Evolutionary conservation across 805 yeast species (phyloP).

Genomic region (Wilhelminamyces savonicus): DNA sequence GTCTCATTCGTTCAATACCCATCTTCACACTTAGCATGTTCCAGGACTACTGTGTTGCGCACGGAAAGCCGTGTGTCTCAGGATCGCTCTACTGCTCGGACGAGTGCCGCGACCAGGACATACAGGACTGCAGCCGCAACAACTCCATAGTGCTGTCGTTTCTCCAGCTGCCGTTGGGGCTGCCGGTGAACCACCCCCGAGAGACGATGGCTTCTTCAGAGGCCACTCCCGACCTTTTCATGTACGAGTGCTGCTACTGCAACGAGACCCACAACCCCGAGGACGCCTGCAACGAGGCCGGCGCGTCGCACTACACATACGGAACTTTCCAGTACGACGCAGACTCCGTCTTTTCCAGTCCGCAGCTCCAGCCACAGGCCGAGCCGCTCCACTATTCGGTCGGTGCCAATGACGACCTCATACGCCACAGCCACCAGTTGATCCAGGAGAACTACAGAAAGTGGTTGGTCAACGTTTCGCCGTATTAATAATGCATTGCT

Average conservation of each 20-base stretch:
- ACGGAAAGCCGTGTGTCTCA: conserved; percentile 13
- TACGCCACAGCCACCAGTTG: conserved; percentile 8
- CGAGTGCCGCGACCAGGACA: conserved; percentile 12
- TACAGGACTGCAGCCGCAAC: too few relatives aligned
- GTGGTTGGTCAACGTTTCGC: conserved; percentile 11
- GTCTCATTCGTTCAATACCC: too few relatives aligned
- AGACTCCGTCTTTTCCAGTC: too few relatives aligned
- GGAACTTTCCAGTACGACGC: too few relatives aligned
- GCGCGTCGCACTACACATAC: neutral
- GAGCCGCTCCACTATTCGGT: too few relatives aligned
- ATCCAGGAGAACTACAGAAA: conserved; percentile 18
- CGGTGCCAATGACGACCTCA: too few relatives aligned
- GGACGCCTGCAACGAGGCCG: neutral
- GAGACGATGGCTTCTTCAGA: too few relatives aligned
- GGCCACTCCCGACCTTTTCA: conserved; percentile 3
- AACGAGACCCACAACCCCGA: conserved; percentile 1
- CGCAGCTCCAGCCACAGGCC: too few relatives aligned
- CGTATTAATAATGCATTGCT: neutral
- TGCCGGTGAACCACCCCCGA: too few relatives aligned
- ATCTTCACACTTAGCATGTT: conserved; percentile 5
- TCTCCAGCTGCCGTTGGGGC: too few relatives aligned
- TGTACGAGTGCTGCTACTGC: conserved; percentile 14
- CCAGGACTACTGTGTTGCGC: conserved; percentile 14
- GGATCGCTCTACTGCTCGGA: conserved; percentile 16
- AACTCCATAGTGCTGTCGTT: too few relatives aligned